A percentile compares a stretch with the other conserved stretches of the same genome.
These are phyloP conservation scores for Rhizoclosmatium globosum DNA, from an alignment of 192 early-diverging fungal genomes.

Conservation along the genomic window DNA sequence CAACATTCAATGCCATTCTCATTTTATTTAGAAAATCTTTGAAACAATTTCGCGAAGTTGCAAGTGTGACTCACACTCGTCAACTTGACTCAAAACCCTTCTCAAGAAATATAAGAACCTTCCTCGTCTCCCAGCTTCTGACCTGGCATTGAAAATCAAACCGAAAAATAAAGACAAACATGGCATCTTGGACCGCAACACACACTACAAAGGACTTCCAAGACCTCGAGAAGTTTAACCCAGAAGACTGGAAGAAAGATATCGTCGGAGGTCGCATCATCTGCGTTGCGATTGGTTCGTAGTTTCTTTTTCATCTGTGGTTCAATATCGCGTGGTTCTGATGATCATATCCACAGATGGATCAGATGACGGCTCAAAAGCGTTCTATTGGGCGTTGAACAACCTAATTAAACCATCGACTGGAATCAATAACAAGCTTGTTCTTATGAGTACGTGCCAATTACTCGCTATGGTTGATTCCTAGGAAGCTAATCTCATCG, in stretches of 20 bases:
- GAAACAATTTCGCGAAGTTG: too few species aligned
- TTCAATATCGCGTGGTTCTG: too few species aligned
- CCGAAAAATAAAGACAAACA: not conserved
- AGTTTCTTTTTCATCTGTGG: too few species aligned
- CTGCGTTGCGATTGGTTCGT: not conserved
- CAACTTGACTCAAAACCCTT: too few species aligned
- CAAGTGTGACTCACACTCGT: too few species aligned
- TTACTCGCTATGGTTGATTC: not conserved
- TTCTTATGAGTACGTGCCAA: not conserved
- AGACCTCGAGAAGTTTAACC: not conserved
- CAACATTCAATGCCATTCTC: too few species aligned
- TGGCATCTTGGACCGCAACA: too few species aligned
- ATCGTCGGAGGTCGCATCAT: slow-evolving; percentile 16
- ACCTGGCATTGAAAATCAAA: too few species aligned
- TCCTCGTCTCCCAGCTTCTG: not conserved
- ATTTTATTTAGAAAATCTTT: too few species aligned
- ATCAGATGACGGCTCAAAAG: not conserved
- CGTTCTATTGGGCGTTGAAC: slow-evolving; percentile 22
- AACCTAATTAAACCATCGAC: not conserved
- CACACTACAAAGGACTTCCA: too few species aligned
- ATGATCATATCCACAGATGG: too few species aligned
- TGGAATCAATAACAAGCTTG: slow-evolving; percentile 13
- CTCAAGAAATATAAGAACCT: too few species aligned
- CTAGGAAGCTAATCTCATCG: not conserved
- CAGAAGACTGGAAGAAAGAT: slow-evolving; percentile 27